Conservation (phyloP, 2,329 filamentous ascomycete genomes). For the Neocucurbitaria cava region DNA sequence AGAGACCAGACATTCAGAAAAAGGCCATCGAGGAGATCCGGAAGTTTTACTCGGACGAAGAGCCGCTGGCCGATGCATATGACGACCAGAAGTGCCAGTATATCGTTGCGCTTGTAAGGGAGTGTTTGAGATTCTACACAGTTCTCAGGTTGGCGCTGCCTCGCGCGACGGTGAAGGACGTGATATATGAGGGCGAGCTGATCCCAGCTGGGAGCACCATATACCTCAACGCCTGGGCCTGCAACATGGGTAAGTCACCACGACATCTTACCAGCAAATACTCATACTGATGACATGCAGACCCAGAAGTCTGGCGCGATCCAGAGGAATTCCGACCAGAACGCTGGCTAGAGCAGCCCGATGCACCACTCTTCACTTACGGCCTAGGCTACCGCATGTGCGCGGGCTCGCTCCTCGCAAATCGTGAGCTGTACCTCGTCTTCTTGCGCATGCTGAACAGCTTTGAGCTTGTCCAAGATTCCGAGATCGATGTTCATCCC, state of each 20-base stretch:
- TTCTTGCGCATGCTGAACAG: slow-evolving; percentile 68
- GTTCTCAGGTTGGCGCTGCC: slow-evolving; percentile 69
- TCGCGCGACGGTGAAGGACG: slow-evolving; percentile 65
- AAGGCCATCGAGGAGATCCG: slow-evolving; percentile 65
- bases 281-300: slow-evolving; percentile 31
- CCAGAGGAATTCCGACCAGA: slow-evolving; percentile 67
- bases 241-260: slow-evolving; percentile 67
- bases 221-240: slow-evolving; percentile 72
- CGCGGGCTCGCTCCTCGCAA: slow-evolving; percentile 67
- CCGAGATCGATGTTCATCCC: slow-evolving; percentile 65
- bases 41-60: slow-evolving; percentile 58
- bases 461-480: slow-evolving; percentile 64
- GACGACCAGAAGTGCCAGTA: slow-evolving; percentile 72
- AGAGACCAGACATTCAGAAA: slow-evolving; percentile 67
- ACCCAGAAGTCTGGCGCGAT: slow-evolving; percentile 64
- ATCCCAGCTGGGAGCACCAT: slow-evolving; percentile 70
- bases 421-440: slow-evolving; percentile 69
- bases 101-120: slow-evolving; percentile 67
- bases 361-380: slow-evolving; percentile 70
- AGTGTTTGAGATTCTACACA: slow-evolving; percentile 68
- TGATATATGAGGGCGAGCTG: slow-evolving; percentile 63
- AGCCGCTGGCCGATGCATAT: slow-evolving; percentile 65
- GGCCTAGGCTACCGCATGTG: slow-evolving; percentile 74
- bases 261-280: not conserved
- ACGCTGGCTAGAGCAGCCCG: slow-evolving; percentile 68